Percentiles rank a stretch among this genome's conserved stretches.
Conservation (phyloP, 805 yeast genomes). For the Lipomyces spencermartinsiae region DNA sequence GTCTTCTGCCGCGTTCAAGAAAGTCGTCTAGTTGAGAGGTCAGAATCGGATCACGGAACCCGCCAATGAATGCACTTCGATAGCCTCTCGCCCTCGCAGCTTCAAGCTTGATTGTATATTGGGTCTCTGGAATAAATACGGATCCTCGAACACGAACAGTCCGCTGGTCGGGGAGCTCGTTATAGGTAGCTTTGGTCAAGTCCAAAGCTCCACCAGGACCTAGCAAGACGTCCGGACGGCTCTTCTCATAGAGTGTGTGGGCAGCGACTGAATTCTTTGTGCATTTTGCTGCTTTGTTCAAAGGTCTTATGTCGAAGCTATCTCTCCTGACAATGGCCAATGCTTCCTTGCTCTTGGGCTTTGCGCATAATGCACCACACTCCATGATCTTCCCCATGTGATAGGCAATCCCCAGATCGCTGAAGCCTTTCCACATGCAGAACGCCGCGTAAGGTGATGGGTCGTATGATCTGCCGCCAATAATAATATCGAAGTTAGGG, state of each 20-base stretch:
- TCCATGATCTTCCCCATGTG: constrained; percentile 26
- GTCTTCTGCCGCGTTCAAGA: not conserved
- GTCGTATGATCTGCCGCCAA: constrained; percentile 25
- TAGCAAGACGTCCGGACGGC: not conserved
- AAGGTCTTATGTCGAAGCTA: not conserved
- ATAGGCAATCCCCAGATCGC: constrained; percentile 6
- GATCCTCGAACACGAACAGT: not conserved
- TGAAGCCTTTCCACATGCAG: constrained; percentile 10
- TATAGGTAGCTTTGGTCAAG: not conserved
- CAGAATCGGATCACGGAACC: constrained; percentile 9
- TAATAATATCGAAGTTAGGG: constrained; percentile 20
- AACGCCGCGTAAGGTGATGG: constrained; percentile 23
- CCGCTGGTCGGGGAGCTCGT: not conserved
- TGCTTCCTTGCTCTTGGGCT: constrained; percentile 3
- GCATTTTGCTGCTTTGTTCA: not conserved
- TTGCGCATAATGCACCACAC: constrained; percentile 15
- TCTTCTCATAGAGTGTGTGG: constrained; percentile 10
- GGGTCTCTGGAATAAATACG: not conserved
- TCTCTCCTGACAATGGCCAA: not conserved
- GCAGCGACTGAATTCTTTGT: not conserved
- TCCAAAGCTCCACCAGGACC: constrained; percentile 7
- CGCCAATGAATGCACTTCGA: constrained; percentile 1
- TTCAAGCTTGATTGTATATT: constrained; percentile 5
- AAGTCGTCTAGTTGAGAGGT: not conserved
- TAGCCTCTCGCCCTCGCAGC: not conserved